phyloP scores from a whole-genome alignment of 2,329 filamentous ascomycete genomes.

The Monosporascus sp. region DNA sequence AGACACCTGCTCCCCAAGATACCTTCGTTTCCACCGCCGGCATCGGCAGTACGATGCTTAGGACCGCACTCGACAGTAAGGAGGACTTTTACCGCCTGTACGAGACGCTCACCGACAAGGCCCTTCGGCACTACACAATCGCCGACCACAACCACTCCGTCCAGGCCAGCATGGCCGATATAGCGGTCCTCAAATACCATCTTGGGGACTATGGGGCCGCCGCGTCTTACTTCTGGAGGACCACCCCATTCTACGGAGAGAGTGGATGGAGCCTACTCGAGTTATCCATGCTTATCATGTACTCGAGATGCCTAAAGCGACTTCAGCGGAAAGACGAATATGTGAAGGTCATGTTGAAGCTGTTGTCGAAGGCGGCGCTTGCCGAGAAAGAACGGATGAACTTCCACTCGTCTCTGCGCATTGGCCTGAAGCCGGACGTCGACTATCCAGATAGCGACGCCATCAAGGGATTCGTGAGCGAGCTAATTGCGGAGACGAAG shows the following conservation, averaged over 20 bases:
- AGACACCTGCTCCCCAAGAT: constrained; percentile 10
- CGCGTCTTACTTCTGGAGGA: constrained; percentile 69
- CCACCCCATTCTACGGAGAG: constrained; percentile 73
- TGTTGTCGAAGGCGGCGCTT: constrained; percentile 63
- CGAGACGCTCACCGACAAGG: constrained; percentile 76
- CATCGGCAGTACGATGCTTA: constrained; percentile 52
- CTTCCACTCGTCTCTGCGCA: constrained; percentile 31
- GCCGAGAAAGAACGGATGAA: constrained; percentile 46
- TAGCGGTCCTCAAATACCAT: constrained; percentile 78
- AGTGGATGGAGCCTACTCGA: constrained; percentile 77
- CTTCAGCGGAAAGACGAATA: constrained; percentile 75
- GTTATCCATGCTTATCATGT: constrained; percentile 78
- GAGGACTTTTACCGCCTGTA: constrained; percentile 63
- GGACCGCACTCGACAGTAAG: constrained; percentile 54
- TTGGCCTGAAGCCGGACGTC: constrained; percentile 27
- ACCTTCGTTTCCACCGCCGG: constrained; percentile 34
- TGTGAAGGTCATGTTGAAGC: constrained; percentile 66
- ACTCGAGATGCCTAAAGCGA: constrained; percentile 74
- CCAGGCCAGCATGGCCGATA: constrained; percentile 73
- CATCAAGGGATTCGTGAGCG: constrained; percentile 43
- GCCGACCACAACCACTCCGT: constrained; percentile 74
- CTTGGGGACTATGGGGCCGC: constrained; percentile 69
- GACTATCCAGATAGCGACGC: constrained; percentile 28
- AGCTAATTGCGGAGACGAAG: constrained; percentile 41
- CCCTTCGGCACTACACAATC: constrained; percentile 75